Conservation (phyloP, 2,329 filamentous ascomycete genomes). For the Claviceps cyperi region DNA sequence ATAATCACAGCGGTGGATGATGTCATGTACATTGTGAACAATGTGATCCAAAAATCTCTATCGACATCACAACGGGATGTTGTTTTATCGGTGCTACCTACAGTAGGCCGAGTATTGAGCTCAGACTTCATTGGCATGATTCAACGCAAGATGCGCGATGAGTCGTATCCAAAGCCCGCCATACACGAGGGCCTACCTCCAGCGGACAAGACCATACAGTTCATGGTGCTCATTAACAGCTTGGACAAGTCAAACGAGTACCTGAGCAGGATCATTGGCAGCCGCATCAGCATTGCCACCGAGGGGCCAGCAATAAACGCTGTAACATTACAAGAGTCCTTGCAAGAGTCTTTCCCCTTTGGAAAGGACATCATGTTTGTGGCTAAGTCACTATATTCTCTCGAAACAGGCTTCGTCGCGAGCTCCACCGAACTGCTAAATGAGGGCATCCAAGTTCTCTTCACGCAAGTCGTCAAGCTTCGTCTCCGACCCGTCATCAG, state of each 20-base stretch:
- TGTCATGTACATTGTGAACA: constrained; percentile 97
- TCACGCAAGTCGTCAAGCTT: constrained; percentile 73
- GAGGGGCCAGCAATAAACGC: constrained; percentile 20
- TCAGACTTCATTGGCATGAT: constrained; percentile 94
- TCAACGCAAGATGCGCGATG: constrained; percentile 93
- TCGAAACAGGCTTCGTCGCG: constrained; percentile 57
- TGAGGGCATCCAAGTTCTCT: constrained; percentile 75
- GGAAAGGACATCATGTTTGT: constrained; percentile 61
- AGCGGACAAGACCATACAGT: constrained; percentile 76
- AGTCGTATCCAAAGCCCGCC: constrained; percentile 71
- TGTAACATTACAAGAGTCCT: constrained; percentile 24
- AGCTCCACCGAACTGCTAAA: constrained; percentile 72
- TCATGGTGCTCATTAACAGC: constrained; percentile 90
- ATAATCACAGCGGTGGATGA: constrained; percentile 95
- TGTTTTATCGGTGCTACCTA: constrained; percentile 63
- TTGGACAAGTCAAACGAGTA: constrained; percentile 89
- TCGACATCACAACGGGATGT: constrained; percentile 73
- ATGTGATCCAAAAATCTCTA: constrained; percentile 73
- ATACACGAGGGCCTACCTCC: constrained; percentile 72
- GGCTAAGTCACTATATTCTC: constrained; percentile 47
- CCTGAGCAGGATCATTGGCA: constrained; percentile 67
- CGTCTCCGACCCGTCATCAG: constrained; percentile 71
- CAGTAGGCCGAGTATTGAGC: constrained; percentile 64
- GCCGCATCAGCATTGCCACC: constrained; percentile 38
- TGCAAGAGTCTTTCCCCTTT: constrained; percentile 64